phyloP scores from a whole-genome alignment of 2,329 filamentous ascomycete genomes.

The Neonectria punicea region DNA sequence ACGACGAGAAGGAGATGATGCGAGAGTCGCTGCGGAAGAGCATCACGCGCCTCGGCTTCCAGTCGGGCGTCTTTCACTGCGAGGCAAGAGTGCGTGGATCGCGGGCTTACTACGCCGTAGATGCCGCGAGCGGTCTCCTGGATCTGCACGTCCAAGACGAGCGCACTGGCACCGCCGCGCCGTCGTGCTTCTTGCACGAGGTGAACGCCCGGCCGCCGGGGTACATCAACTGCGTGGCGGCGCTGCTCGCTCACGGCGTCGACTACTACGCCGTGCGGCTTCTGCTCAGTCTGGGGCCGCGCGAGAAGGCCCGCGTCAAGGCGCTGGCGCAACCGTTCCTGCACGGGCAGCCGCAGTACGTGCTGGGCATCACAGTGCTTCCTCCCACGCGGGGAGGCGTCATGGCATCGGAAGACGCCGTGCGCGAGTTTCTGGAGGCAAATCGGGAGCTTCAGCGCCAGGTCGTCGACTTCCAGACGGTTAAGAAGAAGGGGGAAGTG shows the following conservation, averaged over 20 bases:
- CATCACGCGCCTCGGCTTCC: slow-evolving; percentile 22
- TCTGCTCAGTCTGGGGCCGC: slow-evolving; percentile 19
- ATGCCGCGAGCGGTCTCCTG: slow-evolving; percentile 9
- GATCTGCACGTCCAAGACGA: background rate
- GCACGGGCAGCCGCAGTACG: background rate
- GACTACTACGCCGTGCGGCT: background rate
- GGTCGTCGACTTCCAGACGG: too few relatives aligned
- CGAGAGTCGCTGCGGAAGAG: slow-evolving; percentile 19
- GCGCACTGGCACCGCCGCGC: background rate
- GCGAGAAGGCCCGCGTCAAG: slow-evolving; percentile 18
- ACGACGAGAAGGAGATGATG: slow-evolving; percentile 20
- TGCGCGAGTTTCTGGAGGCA: too few relatives aligned
- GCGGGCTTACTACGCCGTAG: slow-evolving; percentile 7
- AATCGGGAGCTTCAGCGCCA: too few relatives aligned
- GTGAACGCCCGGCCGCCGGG: slow-evolving; percentile 35
- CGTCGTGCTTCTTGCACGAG: slow-evolving; percentile 25
- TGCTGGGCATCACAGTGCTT: background rate
- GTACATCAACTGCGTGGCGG: slow-evolving; percentile 22
- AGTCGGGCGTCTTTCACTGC: slow-evolving; percentile 28
- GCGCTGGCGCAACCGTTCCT: slow-evolving; percentile 27
- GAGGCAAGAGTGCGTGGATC: slow-evolving; percentile 30
- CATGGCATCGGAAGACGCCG: background rate
- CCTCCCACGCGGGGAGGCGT: background rate
- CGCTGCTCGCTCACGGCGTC: slow-evolving; percentile 31
- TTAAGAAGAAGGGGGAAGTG: too few relatives aligned